These are phyloP conservation scores for Xylaria nigripes DNA, from an alignment of 495 filamentous ascomycete genomes.

Conservation along the genomic window DNA sequence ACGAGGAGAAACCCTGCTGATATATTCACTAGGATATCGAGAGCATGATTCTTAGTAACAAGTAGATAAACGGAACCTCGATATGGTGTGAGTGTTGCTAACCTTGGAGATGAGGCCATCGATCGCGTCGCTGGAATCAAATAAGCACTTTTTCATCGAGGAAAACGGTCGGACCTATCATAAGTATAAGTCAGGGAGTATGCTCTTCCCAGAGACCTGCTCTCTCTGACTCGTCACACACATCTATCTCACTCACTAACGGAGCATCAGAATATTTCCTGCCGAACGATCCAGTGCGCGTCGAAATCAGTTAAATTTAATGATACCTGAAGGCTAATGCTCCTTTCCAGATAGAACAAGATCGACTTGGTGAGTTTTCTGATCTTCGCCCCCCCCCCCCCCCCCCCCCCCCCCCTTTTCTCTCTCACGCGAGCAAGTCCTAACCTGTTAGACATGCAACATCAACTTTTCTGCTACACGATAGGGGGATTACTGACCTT, in stretches of 20 bases:
- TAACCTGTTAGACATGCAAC: conserved; percentile 37
- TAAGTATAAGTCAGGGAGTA: conserved; percentile 26
- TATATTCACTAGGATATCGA: not conserved
- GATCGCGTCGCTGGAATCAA: conserved; percentile 26
- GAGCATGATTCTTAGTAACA: too few relatives aligned
- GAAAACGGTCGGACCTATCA: conserved; percentile 36
- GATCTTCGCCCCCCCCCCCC: too few relatives aligned
- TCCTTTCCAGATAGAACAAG: conserved; percentile 31
- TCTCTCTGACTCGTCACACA: too few relatives aligned
- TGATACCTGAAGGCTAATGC: not conserved
- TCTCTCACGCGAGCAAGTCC: not conserved
- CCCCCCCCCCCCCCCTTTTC: too few relatives aligned
- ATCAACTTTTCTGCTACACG: conserved; percentile 35
- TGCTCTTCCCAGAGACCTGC: not conserved
- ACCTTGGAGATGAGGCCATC: conserved; percentile 18
- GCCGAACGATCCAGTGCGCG: conserved; percentile 31
- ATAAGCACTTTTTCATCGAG: conserved; percentile 26
- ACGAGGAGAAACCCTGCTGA: not conserved
- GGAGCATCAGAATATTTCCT: conserved; percentile 27
- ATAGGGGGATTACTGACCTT: conserved; percentile 36
- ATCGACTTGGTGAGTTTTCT: conserved; percentile 33
- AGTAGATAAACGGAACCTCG: too few relatives aligned
- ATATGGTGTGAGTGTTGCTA: not conserved
- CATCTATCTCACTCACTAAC: not conserved
- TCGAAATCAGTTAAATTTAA: not conserved